Percentiles rank a stretch among this genome's conserved stretches.
Conservation (phyloP, 2,329 filamentous ascomycete genomes). For the Diplodia scrobiculata region DNA sequence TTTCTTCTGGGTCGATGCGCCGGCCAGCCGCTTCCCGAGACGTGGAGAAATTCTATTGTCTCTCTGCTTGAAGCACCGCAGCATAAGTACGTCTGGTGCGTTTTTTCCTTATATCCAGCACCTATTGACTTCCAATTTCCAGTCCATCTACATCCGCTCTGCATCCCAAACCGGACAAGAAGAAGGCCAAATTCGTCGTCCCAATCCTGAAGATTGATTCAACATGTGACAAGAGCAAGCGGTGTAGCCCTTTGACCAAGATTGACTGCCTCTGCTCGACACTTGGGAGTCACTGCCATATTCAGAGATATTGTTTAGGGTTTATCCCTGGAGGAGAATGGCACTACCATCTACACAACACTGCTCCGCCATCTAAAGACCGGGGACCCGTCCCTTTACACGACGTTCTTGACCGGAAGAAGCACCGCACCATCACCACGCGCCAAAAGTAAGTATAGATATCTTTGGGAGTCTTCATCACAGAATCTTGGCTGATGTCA, state of each 20-base stretch:
- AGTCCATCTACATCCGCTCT: too few species aligned
- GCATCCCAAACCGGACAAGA: not conserved
- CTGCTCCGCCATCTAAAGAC: not conserved
- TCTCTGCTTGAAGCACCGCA: too few species aligned
- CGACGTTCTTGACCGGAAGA: not conserved
- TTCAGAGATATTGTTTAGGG: slow-evolving; percentile 9
- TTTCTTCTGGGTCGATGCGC: too few species aligned
- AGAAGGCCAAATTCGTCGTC: not conserved
- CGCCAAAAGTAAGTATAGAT: not conserved
- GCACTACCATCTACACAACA: slow-evolving; percentile 27
- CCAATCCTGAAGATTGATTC: not conserved
- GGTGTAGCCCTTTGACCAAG: not conserved
- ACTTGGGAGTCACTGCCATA: not conserved
- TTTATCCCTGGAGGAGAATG: slow-evolving; percentile 11
- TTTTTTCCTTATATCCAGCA: too few species aligned
- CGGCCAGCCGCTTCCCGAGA: too few species aligned
- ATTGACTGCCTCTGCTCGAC: not conserved
- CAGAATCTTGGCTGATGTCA: not conserved
- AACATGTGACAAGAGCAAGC: not conserved
- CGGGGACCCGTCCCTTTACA: not conserved
- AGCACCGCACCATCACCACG: not conserved
- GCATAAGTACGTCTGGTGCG: too few species aligned
- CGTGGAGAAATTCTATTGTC: too few species aligned
- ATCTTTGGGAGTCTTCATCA: too few species aligned
- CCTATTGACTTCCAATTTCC: too few species aligned